These are phyloP conservation scores for Hymenochaete sp. DNA, from an alignment of 1,284 basidiomycete species.

Conservation along the genomic window DNA sequence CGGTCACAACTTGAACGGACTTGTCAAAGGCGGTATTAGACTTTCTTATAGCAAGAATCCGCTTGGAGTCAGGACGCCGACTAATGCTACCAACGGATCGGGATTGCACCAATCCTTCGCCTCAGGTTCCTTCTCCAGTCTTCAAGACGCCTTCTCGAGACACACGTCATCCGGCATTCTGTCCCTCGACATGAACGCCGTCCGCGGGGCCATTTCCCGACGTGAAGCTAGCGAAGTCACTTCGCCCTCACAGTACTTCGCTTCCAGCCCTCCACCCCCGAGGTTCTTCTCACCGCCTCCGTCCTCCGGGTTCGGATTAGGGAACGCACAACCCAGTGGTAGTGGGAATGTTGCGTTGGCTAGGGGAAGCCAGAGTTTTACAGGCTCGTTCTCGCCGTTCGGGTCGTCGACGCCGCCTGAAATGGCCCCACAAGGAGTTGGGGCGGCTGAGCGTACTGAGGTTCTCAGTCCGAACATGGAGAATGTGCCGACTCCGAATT, in stretches of 20 bases:
- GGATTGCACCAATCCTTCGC: conserved; percentile 38
- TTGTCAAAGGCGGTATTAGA: conserved; percentile 92
- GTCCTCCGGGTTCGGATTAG: conserved; percentile 11
- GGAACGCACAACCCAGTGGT: conserved; percentile 9
- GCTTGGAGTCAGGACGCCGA: conserved; percentile 74
- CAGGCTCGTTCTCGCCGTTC: conserved; percentile 18
- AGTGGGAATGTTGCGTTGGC: conserved; percentile 13
- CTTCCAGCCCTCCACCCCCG: conserved; percentile 19
- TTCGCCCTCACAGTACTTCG: conserved; percentile 18
- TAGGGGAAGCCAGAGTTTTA: no score
- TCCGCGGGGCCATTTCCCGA: conserved; percentile 11
- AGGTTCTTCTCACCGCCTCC: conserved; percentile 22
- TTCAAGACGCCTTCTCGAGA: conserved; percentile 17
- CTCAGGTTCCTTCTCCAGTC: conserved; percentile 14
- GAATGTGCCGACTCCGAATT: conserved; percentile 11
- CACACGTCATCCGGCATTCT: conserved; percentile 10
- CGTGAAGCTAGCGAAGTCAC: conserved; percentile 15
- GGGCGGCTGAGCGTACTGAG: conserved; percentile 12
- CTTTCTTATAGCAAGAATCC: conserved; percentile 96
- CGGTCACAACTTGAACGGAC: conserved; percentile 81
- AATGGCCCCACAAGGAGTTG: conserved; percentile 5
- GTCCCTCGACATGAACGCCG: conserved; percentile 15
- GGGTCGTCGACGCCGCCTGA: conserved; percentile 18
- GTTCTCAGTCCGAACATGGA: conserved; percentile 10
- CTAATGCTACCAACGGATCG: conserved; percentile 43